phyloP scores from a whole-genome alignment of 148 eudicot species.

The Silene conica region DNA sequence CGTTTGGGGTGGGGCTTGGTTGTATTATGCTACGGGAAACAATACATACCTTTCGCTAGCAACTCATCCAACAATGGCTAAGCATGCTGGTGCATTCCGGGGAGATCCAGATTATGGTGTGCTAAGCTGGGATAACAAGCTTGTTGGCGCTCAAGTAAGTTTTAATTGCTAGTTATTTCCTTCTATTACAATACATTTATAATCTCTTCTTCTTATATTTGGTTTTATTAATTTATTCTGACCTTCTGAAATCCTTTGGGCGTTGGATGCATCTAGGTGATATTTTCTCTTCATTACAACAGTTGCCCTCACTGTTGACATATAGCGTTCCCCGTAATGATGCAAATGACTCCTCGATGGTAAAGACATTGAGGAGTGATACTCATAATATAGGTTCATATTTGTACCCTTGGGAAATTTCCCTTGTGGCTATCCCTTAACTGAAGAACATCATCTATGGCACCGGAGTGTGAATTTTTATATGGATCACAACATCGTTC shows the following conservation, averaged over 20 bases:
- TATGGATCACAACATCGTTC: not conserved
- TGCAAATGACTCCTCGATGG: too few relatives aligned
- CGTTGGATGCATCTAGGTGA: too few relatives aligned
- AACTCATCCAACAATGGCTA: conserved; percentile 56
- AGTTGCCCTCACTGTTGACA: too few relatives aligned
- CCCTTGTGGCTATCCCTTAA: too few relatives aligned
- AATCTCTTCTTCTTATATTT: too few relatives aligned
- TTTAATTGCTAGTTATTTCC: not conserved
- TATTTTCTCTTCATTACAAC: too few relatives aligned
- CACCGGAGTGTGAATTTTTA: not conserved
- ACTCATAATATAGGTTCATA: not conserved
- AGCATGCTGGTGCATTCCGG: conserved; percentile 90
- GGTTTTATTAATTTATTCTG: too few relatives aligned
- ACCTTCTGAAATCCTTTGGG: too few relatives aligned
- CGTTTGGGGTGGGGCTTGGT: conserved; percentile 84
- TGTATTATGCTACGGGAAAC: conserved; percentile 89
- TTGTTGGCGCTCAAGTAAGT: conserved; percentile 89
- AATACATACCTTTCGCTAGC: conserved; percentile 67
- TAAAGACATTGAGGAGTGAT: too few relatives aligned
- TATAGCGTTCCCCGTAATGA: too few relatives aligned
- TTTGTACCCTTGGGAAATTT: not conserved
- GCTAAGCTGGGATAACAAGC: conserved; percentile 91
- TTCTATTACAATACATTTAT: not conserved
- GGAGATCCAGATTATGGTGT: conserved; percentile 83
- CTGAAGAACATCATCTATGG: not conserved